Percentiles rank a stretch among this genome's conserved stretches.
Conservation (phyloP, 2,329 filamentous ascomycete species). For the Cladosporium sp. region DNA sequence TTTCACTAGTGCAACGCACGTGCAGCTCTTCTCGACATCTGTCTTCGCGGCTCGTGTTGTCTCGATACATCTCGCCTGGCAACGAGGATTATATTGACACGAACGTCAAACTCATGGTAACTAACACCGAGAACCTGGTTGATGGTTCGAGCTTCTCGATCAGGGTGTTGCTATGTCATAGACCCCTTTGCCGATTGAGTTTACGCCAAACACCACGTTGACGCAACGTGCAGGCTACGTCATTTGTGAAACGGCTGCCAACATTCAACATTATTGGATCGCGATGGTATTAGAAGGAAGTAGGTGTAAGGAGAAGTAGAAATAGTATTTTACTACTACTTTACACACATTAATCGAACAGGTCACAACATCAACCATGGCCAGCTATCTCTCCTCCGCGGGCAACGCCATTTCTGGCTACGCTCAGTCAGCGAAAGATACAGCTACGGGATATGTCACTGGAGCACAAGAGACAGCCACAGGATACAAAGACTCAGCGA, state of each 20-base stretch:
- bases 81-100: neutral
- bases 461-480: constrained; percentile 18
- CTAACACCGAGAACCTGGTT: neutral
- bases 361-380: neutral
- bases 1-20: too few relatives aligned
- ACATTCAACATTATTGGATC: constrained; percentile 3
- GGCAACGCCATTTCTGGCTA: constrained; percentile 11
- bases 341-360: neutral
- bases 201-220: neutral
- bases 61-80: neutral
- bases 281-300: neutral
- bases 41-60: too few relatives aligned
- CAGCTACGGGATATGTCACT: constrained; percentile 17
- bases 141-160: neutral
- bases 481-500: constrained; percentile 17
- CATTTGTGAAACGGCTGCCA: constrained; percentile 1
- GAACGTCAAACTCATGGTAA: neutral
- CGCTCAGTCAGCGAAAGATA: constrained; percentile 13
- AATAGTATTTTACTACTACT: neutral
- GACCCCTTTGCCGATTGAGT: neutral
- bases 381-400: neutral
- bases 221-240: neutral
- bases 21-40: too few relatives aligned
- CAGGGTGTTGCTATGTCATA: neutral
- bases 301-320: neutral